phyloP scores from a whole-genome alignment of 441 rosid genomes.

The Flueggea neowawraea region DNA sequence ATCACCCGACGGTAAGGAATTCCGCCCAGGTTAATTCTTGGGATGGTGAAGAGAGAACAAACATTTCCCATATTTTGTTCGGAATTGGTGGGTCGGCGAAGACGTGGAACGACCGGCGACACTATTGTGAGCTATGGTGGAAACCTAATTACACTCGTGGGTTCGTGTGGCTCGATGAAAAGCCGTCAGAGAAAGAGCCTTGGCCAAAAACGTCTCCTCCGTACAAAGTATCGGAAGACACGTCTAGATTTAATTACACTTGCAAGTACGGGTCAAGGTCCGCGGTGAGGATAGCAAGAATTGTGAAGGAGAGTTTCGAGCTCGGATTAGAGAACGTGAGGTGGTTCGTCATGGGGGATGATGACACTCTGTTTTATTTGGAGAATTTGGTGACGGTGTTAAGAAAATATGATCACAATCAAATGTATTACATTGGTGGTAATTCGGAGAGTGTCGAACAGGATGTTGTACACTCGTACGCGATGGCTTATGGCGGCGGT shows the following conservation, averaged over 20 bases:
- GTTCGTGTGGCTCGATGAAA: conserved; percentile 73
- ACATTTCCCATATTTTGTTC: conserved; percentile 58
- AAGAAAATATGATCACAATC: too few species aligned
- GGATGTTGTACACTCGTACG: too few species aligned
- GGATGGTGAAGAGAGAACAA: conserved; percentile 22
- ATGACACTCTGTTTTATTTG: too few species aligned
- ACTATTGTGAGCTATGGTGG: conserved; percentile 76
- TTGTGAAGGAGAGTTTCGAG: too few species aligned
- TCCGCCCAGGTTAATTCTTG: background rate
- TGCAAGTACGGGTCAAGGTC: conserved; percentile 70
- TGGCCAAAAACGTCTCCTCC: conserved; percentile 49
- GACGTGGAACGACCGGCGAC: conserved; percentile 68
- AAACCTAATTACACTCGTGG: conserved; percentile 59
- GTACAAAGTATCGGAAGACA: conserved; percentile 55
- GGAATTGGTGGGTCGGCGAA: conserved; percentile 81
- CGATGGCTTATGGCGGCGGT: too few species aligned
- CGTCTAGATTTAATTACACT: conserved; percentile 63
- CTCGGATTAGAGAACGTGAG: too few species aligned
- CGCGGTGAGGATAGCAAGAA: conserved; percentile 72
- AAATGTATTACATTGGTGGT: too few species aligned
- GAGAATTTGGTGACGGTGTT: too few species aligned
- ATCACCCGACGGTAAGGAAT: background rate
- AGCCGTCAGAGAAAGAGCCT: conserved; percentile 29
- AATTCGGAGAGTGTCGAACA: too few species aligned
- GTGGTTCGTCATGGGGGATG: too few species aligned